Base-by-base conservation (phyloP, 225 moss, liverwort and hornwort species). In the Pseudoscleropodium purum region DNA sequence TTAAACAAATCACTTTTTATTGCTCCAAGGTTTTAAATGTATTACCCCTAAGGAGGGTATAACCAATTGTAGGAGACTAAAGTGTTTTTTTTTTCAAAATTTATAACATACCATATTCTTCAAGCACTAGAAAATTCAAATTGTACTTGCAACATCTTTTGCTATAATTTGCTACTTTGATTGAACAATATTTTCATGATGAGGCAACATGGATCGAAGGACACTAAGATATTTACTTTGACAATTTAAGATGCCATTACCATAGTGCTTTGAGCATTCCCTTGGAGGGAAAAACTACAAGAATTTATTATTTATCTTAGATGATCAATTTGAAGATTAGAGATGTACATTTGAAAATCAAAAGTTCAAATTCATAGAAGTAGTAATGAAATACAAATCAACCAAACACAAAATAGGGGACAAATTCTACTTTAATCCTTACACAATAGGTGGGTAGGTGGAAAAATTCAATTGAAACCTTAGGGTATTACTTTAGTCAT, bases 1-100 rank as follows among this genome's bases (percentile, higher is more conserved):
- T 75, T 2, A 17, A 1, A 5, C 4, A 74, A 0, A 45, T 47
- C 30, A 47, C 30, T 30, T 47, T 75, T 4, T 47, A 0, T 75
- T 75, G 6, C 75, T 75, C 25, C 3, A 74, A 47, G 30, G 5
- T 30, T 45, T 6, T 6, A 45, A 47, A 47, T 30, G 18, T 47
- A 3, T 47, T 47, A 6, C 11, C 30, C 31, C 31, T 11, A 47
- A 2, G 0, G 1, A 74, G 7, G 1, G 0, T 45, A 17, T 3
- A 8, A 74, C 29, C 6, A 74, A 45, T 47, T n/a, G 30, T 47
- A 30, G 11, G 31, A 47, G 18, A 45, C 4, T 45, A 10, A 49
- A 31, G 18, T 16, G 3, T 29, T 9, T 73, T 45, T 16, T 2
- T 73, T 45, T 73, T 29, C 10, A 73, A 43, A 43, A 29, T 31